Evolutionary conservation across 2,329 filamentous ascomycete genomes (phyloP).

Genomic region (Colletotrichum abscissum): DNA sequence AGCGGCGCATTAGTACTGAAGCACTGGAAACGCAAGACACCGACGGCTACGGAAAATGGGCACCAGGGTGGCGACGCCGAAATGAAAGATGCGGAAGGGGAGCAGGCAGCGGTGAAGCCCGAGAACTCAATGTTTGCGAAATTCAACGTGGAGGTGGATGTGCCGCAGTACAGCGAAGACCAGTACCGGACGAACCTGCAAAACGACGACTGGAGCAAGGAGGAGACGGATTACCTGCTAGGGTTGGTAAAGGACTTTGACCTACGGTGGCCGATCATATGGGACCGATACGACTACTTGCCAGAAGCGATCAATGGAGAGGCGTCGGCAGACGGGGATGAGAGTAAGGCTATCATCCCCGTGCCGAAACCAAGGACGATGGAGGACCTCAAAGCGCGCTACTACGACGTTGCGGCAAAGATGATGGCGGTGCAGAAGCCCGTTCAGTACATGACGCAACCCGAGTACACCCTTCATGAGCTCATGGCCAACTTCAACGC

Average conservation of each 20-base stretch:
- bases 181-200: constrained; percentile 83
- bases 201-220: constrained; percentile 84
- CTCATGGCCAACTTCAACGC: constrained; percentile 89
- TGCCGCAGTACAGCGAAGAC: constrained; percentile 86
- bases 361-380: constrained; percentile 72
- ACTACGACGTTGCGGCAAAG: constrained; percentile 86
- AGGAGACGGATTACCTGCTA: constrained; percentile 94
- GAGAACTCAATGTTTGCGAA: constrained; percentile 81
- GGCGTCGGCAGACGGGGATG: constrained; percentile 56
- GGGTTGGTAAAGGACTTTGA: constrained; percentile 81
- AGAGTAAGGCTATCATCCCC: constrained; percentile 65
- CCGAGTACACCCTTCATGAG: constrained; percentile 86
- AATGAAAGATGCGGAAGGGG: constrained; percentile 49
- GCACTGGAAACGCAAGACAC: constrained; percentile 81
- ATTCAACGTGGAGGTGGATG: constrained; percentile 84
- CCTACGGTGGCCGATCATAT: constrained; percentile 90
- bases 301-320: constrained; percentile 58
- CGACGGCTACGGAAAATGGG: constrained; percentile 52
- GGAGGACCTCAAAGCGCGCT: constrained; percentile 92
- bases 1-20: constrained; percentile 75
- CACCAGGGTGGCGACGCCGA: constrained; percentile 38
- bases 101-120: constrained; percentile 39
- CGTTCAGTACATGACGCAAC: constrained; percentile 85
- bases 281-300: constrained; percentile 88
- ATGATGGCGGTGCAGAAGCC: constrained; percentile 86